Percentiles rank a stretch among this genome's conserved stretches.
phyloP scores from a whole-genome alignment of 192 early-diverging fungal species.

The Diversispora eburnea region DNA sequence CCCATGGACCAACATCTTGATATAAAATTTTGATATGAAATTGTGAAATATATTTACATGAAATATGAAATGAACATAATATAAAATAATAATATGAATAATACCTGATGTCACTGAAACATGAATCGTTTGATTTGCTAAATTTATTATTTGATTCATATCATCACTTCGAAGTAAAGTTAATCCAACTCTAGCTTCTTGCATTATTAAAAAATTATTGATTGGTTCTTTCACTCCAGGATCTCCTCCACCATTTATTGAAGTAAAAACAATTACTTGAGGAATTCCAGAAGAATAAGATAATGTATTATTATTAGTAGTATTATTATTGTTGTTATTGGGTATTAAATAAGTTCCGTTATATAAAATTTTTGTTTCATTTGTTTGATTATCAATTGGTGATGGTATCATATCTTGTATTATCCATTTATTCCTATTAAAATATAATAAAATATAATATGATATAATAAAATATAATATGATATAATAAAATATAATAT shows the following conservation, averaged over 20 bases:
- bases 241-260: conserved; percentile 1
- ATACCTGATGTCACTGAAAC: neutral
- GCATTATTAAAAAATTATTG: neutral
- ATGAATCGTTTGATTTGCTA: neutral
- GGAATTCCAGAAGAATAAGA: neutral
- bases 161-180: neutral
- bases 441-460: too few species aligned
- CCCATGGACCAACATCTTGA: neutral
- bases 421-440: neutral
- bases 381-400: too few species aligned
- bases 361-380: too few species aligned
- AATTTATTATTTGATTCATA: neutral
- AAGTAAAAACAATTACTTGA: conserved; percentile 3
- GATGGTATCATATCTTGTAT: too few species aligned
- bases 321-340: neutral
- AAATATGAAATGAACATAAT: neutral
- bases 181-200: neutral
- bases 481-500: too few species aligned
- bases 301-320: neutral
- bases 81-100: neutral
- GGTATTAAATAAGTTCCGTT: neutral
- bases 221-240: conserved; percentile 5
- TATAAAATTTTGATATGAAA: neutral
- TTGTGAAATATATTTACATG: neutral
- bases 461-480: neutral